Conservation (phyloP, 2,329 filamentous ascomycete genomes). For the Graphilbum fragrans region DNA sequence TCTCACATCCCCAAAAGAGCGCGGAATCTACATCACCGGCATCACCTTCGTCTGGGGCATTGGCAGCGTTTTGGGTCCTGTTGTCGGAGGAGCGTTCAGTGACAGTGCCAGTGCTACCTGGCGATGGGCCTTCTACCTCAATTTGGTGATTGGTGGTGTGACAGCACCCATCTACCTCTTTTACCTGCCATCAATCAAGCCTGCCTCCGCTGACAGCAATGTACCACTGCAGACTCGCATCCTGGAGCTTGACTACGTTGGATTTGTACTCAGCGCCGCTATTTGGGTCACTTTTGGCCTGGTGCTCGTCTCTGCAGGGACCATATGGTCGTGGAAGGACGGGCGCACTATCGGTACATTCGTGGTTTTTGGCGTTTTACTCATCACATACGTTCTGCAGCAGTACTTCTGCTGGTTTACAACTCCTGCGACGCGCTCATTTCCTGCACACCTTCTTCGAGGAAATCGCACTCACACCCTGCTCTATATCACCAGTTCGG, state of each 20-base stretch:
- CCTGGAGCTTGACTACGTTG: slow-evolving; percentile 29
- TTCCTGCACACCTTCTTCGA: slow-evolving; percentile 30
- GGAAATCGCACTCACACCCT: slow-evolving; percentile 22
- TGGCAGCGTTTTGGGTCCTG: slow-evolving; percentile 4
- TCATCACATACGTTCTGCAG: slow-evolving; percentile 21
- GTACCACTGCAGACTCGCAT: too few species aligned
- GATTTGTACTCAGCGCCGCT: slow-evolving; percentile 28
- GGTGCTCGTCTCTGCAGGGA: slow-evolving; percentile 35
- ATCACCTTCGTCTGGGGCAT: slow-evolving; percentile 7
- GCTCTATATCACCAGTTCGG: slow-evolving; percentile 23
- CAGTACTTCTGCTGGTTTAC: slow-evolving; percentile 30
- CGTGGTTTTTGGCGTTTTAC: slow-evolving; percentile 21
- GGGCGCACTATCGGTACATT: slow-evolving; percentile 32
- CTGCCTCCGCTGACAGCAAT: slow-evolving; percentile 12
- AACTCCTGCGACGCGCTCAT: slow-evolving; percentile 22
- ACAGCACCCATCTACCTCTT: slow-evolving; percentile 28
- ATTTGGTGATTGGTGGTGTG: slow-evolving; percentile 28
- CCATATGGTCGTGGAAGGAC: slow-evolving; percentile 31
- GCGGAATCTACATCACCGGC: slow-evolving; percentile 3
- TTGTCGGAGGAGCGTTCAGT: slow-evolving; percentile 22
- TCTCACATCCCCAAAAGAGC: neutral
- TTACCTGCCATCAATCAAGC: slow-evolving; percentile 23
- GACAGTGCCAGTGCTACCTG: slow-evolving; percentile 9
- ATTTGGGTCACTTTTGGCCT: slow-evolving; percentile 28
- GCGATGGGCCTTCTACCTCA: slow-evolving; percentile 36